Conservation (phyloP, 148 eudicot species). For the Vaccinium vitisidaea region DNA sequence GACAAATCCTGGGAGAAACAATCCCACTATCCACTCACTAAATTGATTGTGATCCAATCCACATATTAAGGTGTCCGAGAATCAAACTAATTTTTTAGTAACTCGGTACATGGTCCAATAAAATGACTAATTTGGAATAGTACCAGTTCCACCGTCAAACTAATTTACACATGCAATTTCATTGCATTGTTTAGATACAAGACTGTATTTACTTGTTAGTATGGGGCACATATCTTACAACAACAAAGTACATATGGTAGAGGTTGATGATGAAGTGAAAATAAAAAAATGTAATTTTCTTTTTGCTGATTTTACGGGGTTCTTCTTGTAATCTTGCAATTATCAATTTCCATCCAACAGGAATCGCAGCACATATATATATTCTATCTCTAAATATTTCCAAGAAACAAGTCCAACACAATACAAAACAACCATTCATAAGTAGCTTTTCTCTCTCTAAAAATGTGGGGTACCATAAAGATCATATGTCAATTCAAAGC, state of each 20-base stretch:
- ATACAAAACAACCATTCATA: constrained; percentile 30
- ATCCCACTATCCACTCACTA: no score
- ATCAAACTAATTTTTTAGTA: no score
- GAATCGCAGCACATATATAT: constrained; percentile 1
- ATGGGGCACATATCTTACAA: constrained; percentile 22
- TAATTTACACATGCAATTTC: not conserved
- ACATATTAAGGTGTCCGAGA: no score
- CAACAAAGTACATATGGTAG: constrained; percentile 20
- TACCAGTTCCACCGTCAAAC: not conserved
- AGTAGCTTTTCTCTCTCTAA: constrained; percentile 1
- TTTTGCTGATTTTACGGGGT: constrained; percentile 22
- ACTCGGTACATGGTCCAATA: no score
- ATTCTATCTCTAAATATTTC: constrained; percentile 23
- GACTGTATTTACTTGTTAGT: constrained; percentile 16
- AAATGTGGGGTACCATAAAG: constrained; percentile 3
- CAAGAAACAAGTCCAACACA: constrained; percentile 38
- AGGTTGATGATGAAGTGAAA: constrained; percentile 20
- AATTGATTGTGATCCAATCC: no score
- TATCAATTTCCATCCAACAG: constrained; percentile 15
- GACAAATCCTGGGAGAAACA: no score
- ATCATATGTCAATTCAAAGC: constrained; percentile 22
- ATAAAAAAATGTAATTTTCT: not conserved
- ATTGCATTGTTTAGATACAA: not conserved
- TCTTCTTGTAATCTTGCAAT: constrained; percentile 29
- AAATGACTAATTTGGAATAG: no score